Percentiles rank a stretch among this genome's conserved stretches.
These are phyloP conservation scores for Zygosaccharomyces bisporus DNA, from an alignment of 805 yeast genomes.

Conservation along the genomic window DNA sequence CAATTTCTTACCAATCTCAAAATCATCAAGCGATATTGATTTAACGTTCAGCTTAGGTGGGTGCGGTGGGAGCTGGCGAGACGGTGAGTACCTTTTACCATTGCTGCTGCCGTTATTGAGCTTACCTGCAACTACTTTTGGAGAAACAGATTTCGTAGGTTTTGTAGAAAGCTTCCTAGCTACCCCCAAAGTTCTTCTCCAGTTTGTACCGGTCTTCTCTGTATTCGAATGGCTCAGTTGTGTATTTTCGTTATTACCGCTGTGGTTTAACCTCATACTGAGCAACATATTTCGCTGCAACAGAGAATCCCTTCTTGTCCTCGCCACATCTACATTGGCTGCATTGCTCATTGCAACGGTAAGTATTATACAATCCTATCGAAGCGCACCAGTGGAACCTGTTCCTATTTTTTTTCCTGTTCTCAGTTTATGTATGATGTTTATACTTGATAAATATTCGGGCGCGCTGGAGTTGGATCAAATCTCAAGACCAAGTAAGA, in stretches of 20 bases:
- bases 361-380: too few species aligned
- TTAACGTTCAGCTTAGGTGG: conserved; percentile 10
- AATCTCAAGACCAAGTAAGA: too few species aligned
- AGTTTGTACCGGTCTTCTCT: conserved; percentile 4
- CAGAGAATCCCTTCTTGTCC: conserved; percentile 22
- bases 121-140: neutral
- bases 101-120: neutral
- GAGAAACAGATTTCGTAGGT: neutral
- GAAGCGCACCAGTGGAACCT: too few species aligned
- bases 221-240: conserved; percentile 5
- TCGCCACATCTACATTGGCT: conserved; percentile 11
- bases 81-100: conserved; percentile 5
- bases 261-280: conserved; percentile 23
- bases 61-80: neutral
- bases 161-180: neutral
- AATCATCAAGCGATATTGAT: conserved; percentile 43
- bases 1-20: conserved; percentile 79
- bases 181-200: conserved; percentile 3
- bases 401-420: neutral
- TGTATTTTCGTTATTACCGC: conserved; percentile 6
- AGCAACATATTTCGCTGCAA: conserved; percentile 26
- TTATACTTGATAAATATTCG: neutral
- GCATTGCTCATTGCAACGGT: neutral
- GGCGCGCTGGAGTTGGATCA: neutral
- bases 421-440: conserved; percentile 1